Percentiles rank a stretch among this genome's conserved stretches.
These are phyloP conservation scores for Phlebiopsis gigantea DNA, from an alignment of 768 basidiomycete genomes.

Conservation along the genomic window DNA sequence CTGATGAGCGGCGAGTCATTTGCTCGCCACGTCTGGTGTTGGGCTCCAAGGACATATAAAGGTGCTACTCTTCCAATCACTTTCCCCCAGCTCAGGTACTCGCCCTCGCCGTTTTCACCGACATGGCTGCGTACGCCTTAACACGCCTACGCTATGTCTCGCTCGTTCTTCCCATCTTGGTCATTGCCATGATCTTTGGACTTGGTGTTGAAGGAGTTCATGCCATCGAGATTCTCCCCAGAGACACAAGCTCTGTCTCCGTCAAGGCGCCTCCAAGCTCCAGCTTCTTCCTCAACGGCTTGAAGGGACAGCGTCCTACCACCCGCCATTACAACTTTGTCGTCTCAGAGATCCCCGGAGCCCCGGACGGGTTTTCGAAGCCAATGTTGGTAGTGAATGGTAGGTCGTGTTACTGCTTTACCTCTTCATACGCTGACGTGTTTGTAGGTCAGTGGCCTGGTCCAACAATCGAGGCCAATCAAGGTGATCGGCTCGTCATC, in stretches of 20 bases:
- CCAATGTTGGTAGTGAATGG: slow-evolving; percentile 46
- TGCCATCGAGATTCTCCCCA: neutral
- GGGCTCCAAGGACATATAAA: no score
- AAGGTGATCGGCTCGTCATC: slow-evolving; percentile 30
- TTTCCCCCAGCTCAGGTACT: no score
- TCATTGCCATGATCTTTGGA: no score
- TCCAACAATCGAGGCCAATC: slow-evolving; percentile 34
- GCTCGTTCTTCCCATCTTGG: no score
- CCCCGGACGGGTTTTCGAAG: slow-evolving; percentile 37
- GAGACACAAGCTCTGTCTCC: neutral
- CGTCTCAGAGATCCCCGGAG: slow-evolving; percentile 31
- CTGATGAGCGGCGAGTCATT: no score
- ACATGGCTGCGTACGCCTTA: no score
- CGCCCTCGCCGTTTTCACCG: no score
- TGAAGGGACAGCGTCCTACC: slow-evolving; percentile 24
- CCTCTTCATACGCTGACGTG: neutral
- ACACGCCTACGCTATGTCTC: no score
- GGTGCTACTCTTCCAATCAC: no score
- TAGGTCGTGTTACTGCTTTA: slow-evolving; percentile 1
- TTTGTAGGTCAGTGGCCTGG: slow-evolving; percentile 29
- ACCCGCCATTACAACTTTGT: slow-evolving; percentile 42
- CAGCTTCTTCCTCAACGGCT: slow-evolving; percentile 18
- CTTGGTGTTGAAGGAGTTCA: no score
- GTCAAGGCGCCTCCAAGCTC: neutral
- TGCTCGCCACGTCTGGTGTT: no score